Evolutionary conservation across 306 rosid genomes (phyloP).

Genomic region (Gynostemma pentaphyllum): DNA sequence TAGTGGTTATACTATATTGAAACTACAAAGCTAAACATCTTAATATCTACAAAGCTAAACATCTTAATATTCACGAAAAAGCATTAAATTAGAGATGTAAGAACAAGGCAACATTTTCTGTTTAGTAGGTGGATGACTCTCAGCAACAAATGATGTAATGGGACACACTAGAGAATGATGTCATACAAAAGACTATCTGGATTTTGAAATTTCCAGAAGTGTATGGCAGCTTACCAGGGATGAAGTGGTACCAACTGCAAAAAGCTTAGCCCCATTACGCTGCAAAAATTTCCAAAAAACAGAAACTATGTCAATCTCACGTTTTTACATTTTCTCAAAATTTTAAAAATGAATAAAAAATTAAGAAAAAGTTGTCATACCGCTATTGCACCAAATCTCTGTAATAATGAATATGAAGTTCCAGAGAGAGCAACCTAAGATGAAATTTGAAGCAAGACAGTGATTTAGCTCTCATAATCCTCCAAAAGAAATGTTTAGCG

Average conservation of each 20-base stretch:
- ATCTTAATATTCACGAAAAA: neutral
- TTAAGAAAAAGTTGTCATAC: conserved; percentile 11
- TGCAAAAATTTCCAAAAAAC: conserved; percentile 25
- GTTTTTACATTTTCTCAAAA: neutral
- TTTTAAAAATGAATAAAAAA: neutral
- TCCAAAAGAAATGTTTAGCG: conserved; percentile 16
- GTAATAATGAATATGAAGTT: conserved; percentile 35
- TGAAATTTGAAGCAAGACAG: neutral
- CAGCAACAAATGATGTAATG: neutral
- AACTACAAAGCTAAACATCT: neutral
- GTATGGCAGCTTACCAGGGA: conserved; percentile 54
- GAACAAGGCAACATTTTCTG: neutral
- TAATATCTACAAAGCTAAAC: neutral
- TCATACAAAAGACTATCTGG: neutral
- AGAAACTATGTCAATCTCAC: conserved; percentile 9
- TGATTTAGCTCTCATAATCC: neutral
- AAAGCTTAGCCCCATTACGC: conserved; percentile 90
- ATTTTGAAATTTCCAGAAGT: neutral
- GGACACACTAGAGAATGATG: neutral
- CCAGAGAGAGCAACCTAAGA: conserved; percentile 41
- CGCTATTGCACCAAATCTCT: conserved; percentile 34
- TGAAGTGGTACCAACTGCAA: conserved; percentile 81
- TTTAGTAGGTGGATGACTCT: neutral
- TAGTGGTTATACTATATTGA: neutral
- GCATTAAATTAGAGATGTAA: neutral